phyloP scores from a whole-genome alignment of 306 rosid species.

The Mucuna pruriens region DNA sequence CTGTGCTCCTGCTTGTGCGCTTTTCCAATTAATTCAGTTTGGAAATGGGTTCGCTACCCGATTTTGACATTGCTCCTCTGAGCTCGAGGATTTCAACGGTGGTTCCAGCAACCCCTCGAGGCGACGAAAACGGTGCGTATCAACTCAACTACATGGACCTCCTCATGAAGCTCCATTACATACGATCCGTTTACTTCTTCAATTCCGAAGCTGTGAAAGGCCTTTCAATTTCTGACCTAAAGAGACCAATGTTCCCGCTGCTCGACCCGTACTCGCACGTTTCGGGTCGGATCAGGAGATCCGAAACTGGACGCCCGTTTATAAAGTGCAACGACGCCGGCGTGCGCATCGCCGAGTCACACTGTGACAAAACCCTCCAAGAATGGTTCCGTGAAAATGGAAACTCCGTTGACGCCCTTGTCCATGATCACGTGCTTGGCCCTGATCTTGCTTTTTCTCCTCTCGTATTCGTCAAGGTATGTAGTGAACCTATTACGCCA shows the following conservation, averaged over 20 bases:
- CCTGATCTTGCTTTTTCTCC: constrained; percentile 83
- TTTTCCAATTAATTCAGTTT: too few species aligned
- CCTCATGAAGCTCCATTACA: constrained; percentile 70
- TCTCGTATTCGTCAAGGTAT: constrained; percentile 73
- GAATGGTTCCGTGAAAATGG: constrained; percentile 56
- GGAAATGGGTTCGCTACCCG: constrained; percentile 40
- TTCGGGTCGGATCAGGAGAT: constrained; percentile 66
- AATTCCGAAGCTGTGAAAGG: constrained; percentile 52
- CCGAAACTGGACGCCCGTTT: constrained; percentile 53
- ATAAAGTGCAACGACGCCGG: constrained; percentile 84
- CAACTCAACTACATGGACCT: constrained; percentile 66
- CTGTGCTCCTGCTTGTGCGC: background rate
- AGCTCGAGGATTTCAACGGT: constrained; percentile 56
- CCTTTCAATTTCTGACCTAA: constrained; percentile 52
- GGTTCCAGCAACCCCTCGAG: constrained; percentile 65
- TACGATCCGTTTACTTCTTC: constrained; percentile 69
- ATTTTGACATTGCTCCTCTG: constrained; percentile 10
- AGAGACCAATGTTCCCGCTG: constrained; percentile 63
- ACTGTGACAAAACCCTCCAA: constrained; percentile 44
- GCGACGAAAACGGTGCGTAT: constrained; percentile 38
- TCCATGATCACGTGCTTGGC: constrained; percentile 61
- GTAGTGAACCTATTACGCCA: background rate
- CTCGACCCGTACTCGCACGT: constrained; percentile 50
- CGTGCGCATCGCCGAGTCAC: constrained; percentile 68
- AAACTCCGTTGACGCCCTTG: constrained; percentile 36